Percentiles rank a stretch among this genome's conserved stretches.
phyloP scores from a whole-genome alignment of 2,329 filamentous ascomycete genomes.

The Epichloe aotearoae region DNA sequence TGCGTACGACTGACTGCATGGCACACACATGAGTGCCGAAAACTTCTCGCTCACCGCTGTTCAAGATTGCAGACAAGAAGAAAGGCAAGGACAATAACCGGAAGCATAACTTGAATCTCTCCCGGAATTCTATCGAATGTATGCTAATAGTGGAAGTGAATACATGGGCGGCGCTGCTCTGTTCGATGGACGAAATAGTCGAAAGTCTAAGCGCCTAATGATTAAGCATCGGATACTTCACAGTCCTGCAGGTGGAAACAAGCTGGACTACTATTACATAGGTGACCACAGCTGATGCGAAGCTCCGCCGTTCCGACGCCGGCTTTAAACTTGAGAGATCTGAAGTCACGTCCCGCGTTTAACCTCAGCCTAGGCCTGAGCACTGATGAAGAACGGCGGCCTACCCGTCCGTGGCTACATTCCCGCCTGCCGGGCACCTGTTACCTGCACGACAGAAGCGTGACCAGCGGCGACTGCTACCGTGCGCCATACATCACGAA shows the following conservation, averaged over 20 bases:
- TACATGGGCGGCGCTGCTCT: not conserved
- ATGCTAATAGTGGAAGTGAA: too few relatives aligned
- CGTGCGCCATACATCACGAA: too few relatives aligned
- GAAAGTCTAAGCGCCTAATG: not conserved
- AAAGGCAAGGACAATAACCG: not conserved
- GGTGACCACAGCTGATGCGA: too few relatives aligned
- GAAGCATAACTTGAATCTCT: not conserved
- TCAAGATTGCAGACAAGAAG: not conserved
- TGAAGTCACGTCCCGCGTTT: not conserved
- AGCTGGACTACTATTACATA: too few relatives aligned
- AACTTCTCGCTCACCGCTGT: not conserved
- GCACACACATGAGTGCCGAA: not conserved
- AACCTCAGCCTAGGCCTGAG: constrained; percentile 3
- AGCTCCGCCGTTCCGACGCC: too few relatives aligned
- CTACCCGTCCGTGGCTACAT: constrained; percentile 24
- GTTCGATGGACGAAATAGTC: not conserved
- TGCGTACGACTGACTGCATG: not conserved
- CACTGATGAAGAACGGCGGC: constrained; percentile 25
- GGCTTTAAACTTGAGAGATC: too few relatives aligned
- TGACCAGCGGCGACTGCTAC: not conserved
- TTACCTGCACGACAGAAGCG: not conserved
- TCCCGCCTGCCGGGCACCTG: constrained; percentile 15
- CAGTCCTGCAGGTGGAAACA: too few relatives aligned
- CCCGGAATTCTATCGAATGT: too few relatives aligned
- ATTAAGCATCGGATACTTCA: too few relatives aligned